These are phyloP conservation scores for Plasmodium falciparum DNA, from an alignment of 169 alveolate genomes.

Conservation along the genomic window DNA sequence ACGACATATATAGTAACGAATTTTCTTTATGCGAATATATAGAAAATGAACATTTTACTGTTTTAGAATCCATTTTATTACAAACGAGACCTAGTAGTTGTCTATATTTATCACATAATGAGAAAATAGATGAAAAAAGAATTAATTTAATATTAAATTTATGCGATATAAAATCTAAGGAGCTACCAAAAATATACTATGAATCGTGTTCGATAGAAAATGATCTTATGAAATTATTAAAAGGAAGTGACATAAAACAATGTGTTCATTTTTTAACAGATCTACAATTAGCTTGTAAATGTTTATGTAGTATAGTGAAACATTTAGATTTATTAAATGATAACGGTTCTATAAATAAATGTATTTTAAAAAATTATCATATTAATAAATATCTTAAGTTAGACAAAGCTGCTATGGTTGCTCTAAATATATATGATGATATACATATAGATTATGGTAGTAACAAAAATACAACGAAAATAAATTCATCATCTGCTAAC, in stretches of 20 bases:
- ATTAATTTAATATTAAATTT: constrained; percentile 47
- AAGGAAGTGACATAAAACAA: constrained; percentile 77
- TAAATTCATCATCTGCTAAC: not conserved
- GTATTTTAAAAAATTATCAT: constrained; percentile 76
- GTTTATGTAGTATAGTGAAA: constrained; percentile 77
- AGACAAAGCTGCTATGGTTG: constrained; percentile 85
- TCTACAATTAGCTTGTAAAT: constrained; percentile 76
- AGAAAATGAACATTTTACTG: constrained; percentile 76
- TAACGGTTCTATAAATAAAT: constrained; percentile 77
- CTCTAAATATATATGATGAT: constrained; percentile 79
- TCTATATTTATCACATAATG: constrained; percentile 28
- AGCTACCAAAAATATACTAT: constrained; percentile 28
- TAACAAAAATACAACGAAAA: too few species aligned
- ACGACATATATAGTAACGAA: constrained; percentile 26
- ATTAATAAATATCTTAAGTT: constrained; percentile 80
- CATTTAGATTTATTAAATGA: constrained; percentile 76
- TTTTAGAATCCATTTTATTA: constrained; percentile 50
- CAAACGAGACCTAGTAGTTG: constrained; percentile 38
- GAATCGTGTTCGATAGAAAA: constrained; percentile 73
- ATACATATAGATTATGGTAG: constrained; percentile 4
- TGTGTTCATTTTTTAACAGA: constrained; percentile 67
- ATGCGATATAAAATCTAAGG: constrained; percentile 50
- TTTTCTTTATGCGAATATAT: constrained; percentile 72
- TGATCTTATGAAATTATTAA: constrained; percentile 76
- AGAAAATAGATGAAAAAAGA: constrained; percentile 54